Evolutionary conservation across 208 protist genomes (phyloP).

Genomic region (Acanthamoeba divionensis): DNA sequence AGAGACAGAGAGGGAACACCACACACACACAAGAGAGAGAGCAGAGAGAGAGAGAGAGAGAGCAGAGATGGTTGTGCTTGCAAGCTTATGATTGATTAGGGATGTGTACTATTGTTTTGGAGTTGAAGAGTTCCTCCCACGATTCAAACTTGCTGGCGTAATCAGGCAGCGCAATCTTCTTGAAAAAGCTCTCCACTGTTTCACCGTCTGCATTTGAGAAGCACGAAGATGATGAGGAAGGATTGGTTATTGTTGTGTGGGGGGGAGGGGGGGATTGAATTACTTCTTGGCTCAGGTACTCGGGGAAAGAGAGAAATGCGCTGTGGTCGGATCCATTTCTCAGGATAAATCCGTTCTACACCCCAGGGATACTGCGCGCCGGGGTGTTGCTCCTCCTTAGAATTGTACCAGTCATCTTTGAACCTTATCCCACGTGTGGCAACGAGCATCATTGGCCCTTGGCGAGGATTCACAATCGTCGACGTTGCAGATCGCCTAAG

Average conservation of each 20-base stretch:
- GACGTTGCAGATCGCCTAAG: no score
- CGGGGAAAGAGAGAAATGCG: slow-evolving; percentile 4
- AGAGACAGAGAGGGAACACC: neutral
- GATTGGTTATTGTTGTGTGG: neutral
- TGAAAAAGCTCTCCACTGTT: slow-evolving; percentile 38
- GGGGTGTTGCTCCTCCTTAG: neutral
- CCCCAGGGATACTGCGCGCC: slow-evolving; percentile 8
- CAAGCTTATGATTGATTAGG: neutral
- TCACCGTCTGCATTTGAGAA: neutral
- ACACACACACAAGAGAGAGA: neutral
- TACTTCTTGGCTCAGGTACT: neutral
- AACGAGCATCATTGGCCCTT: neutral
- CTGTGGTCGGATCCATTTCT: neutral
- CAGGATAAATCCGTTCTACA: neutral
- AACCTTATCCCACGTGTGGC: neutral
- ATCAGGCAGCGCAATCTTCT: slow-evolving; percentile 13
- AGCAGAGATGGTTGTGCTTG: no score
- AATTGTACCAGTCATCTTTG: neutral
- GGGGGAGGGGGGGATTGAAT: neutral
- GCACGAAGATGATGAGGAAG: neutral
- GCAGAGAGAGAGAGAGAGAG: no score
- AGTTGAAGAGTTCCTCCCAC: slow-evolving; percentile 37
- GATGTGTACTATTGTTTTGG: neutral
- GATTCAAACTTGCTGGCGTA: slow-evolving; percentile 4
- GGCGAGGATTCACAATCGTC: no score